Evolutionary conservation across 1,284 basidiomycete genomes (phyloP).

Genomic region (Cryptococcus sp.): DNA sequence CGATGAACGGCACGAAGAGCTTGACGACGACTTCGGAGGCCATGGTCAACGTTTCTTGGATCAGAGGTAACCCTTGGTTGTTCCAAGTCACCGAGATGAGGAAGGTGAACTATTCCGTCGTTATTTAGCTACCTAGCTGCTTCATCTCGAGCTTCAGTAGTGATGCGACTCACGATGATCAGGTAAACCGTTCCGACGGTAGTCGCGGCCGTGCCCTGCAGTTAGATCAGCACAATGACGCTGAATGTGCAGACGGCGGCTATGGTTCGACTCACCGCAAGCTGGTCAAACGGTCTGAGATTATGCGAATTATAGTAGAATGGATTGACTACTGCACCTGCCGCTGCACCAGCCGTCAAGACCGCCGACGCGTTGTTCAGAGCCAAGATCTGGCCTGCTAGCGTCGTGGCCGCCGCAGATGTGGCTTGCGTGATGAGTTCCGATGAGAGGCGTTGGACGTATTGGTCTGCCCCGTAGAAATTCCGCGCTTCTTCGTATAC

Average conservation of each 20-base stretch:
- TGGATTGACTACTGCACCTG: constrained; percentile 23
- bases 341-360: constrained; percentile 19
- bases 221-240: background rate
- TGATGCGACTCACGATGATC: constrained; percentile 31
- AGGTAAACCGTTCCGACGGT: constrained; percentile 48
- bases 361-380: constrained; percentile 27
- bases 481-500: constrained; percentile 45
- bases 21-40: constrained; percentile 37
- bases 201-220: constrained; percentile 33
- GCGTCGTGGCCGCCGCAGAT: constrained; percentile 21
- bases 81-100: constrained; percentile 43
- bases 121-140: background rate
- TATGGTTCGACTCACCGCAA: constrained; percentile 27
- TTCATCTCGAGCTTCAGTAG: background rate
- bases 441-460: constrained; percentile 30
- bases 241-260: background rate
- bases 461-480: constrained; percentile 44
- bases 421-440: constrained; percentile 28
- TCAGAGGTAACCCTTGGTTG: constrained; percentile 24
- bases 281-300: constrained; percentile 42
- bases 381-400: constrained; percentile 27
- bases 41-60: constrained; percentile 33
- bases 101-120: constrained; percentile 40
- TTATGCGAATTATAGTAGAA: constrained; percentile 41
- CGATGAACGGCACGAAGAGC: constrained; percentile 33